phyloP scores from a whole-genome alignment of 2,329 filamentous ascomycete species.

The Ilyonectria sp. region DNA sequence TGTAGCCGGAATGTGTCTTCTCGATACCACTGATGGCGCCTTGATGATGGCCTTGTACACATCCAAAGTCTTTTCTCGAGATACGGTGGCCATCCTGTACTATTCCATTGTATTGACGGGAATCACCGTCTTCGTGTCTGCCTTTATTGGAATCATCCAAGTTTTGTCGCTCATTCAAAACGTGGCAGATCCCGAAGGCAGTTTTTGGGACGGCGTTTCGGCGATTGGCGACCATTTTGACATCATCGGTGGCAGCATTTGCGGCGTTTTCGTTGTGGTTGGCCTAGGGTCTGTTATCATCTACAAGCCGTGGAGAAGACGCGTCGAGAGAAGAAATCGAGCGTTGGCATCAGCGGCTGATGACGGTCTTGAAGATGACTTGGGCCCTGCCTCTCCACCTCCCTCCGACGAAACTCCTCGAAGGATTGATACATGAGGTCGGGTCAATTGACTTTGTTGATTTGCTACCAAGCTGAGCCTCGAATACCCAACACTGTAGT shows the following conservation, averaged over 20 bases:
- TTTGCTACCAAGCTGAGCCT: not conserved
- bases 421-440: not conserved
- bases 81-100: slow-evolving; percentile 91
- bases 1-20: slow-evolving; percentile 89
- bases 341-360: slow-evolving; percentile 31
- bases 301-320: slow-evolving; percentile 84
- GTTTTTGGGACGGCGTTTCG: slow-evolving; percentile 93
- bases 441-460: not conserved
- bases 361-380: slow-evolving; percentile 28
- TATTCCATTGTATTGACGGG: slow-evolving; percentile 91
- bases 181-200: slow-evolving; percentile 78
- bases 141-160: slow-evolving; percentile 90
- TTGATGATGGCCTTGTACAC: slow-evolving; percentile 97
- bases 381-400: slow-evolving; percentile 16
- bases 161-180: slow-evolving; percentile 84
- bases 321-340: slow-evolving; percentile 53
- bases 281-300: slow-evolving; percentile 80
- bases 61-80: slow-evolving; percentile 81
- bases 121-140: slow-evolving; percentile 86
- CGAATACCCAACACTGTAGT: not conserved
- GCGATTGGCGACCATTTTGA: slow-evolving; percentile 86
- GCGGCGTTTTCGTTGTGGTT: slow-evolving; percentile 85
- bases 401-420: not conserved
- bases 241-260: slow-evolving; percentile 88
- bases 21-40: slow-evolving; percentile 93